Conservation (phyloP, 1,139 yeast species). For the Maudiozyma humilis region DNA sequence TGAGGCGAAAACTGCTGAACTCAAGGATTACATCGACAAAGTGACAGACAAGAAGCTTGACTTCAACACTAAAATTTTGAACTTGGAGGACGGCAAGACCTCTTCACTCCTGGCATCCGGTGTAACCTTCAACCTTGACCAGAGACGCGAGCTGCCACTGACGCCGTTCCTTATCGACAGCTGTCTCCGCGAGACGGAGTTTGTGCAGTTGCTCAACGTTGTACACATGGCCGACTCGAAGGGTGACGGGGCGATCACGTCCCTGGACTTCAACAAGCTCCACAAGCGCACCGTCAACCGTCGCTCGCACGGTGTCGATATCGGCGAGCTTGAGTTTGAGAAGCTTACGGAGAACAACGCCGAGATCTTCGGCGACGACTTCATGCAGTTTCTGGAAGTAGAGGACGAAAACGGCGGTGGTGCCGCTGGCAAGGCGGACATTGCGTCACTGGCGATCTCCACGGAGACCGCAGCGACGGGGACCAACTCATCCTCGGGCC, state of each 20-base stretch:
- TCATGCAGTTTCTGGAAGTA: constrained; percentile 18
- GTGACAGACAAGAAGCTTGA: constrained; percentile 66
- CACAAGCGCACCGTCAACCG: neutral
- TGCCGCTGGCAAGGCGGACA: neutral
- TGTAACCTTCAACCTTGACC: constrained; percentile 39
- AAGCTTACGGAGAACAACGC: constrained; percentile 28
- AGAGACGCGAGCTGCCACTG: constrained; percentile 53
- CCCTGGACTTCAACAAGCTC: neutral
- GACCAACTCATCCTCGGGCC: constrained; percentile 3
- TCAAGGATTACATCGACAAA: constrained; percentile 60
- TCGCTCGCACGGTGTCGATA: constrained; percentile 10
- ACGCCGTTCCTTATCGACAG: constrained; percentile 65
- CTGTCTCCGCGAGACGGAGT: constrained; percentile 51
- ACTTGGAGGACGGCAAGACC: constrained; percentile 35
- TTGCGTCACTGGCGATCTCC: neutral
- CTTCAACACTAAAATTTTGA: constrained; percentile 50
- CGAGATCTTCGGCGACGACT: constrained; percentile 28
- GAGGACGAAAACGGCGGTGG: constrained; percentile 6
- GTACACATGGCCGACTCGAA: constrained; percentile 7
- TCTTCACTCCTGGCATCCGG: constrained; percentile 14
- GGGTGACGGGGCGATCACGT: neutral
- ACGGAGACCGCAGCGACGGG: neutral
- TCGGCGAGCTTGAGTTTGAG: constrained; percentile 31
- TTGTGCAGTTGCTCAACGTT: constrained; percentile 34
- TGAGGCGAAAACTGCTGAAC: constrained; percentile 46